Evolutionary conservation across 345 rosid genomes (phyloP).

Genomic region (Acer campestre): DNA sequence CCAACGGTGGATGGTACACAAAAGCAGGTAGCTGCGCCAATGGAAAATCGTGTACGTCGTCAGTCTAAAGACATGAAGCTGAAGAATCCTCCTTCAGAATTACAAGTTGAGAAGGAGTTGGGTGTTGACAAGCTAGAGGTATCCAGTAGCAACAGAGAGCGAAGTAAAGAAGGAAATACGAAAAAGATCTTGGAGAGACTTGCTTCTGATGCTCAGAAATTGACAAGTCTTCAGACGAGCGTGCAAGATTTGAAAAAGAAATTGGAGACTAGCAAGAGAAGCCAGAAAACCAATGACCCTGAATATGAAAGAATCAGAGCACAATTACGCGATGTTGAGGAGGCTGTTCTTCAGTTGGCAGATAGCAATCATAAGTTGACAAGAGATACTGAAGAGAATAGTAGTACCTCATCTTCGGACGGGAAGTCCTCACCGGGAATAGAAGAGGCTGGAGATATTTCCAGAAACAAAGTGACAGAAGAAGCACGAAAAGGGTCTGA

Average conservation of each 20-base stretch:
- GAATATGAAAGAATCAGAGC: constrained; percentile 58
- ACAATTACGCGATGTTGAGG: constrained; percentile 72
- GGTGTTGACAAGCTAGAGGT: constrained; percentile 70
- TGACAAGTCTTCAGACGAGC: constrained; percentile 57
- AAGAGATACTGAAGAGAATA: constrained; percentile 48
- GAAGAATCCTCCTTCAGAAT: constrained; percentile 47
- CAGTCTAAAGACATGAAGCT: constrained; percentile 20
- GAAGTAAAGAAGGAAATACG: constrained; percentile 37
- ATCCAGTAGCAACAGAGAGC: constrained; percentile 40
- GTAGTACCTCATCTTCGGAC: constrained; percentile 25
- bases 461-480: constrained; percentile 51
- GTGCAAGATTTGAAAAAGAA: constrained; percentile 68
- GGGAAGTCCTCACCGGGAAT: constrained; percentile 21
- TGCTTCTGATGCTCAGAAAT: constrained; percentile 65
- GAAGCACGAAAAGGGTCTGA: constrained; percentile 66
- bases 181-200: constrained; percentile 73
- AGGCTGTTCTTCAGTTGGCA: constrained; percentile 54
- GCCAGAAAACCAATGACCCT: constrained; percentile 52
- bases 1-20: constrained; percentile 12
- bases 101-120: constrained; percentile 66
- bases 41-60: constrained; percentile 3
- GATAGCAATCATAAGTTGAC: constrained; percentile 53
- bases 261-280: constrained; percentile 59
- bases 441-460: constrained; percentile 40
- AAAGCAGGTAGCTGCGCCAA: constrained; percentile 22